phyloP scores from a whole-genome alignment of 257 asterid genomes.

The Ligustrum vulgare region DNA sequence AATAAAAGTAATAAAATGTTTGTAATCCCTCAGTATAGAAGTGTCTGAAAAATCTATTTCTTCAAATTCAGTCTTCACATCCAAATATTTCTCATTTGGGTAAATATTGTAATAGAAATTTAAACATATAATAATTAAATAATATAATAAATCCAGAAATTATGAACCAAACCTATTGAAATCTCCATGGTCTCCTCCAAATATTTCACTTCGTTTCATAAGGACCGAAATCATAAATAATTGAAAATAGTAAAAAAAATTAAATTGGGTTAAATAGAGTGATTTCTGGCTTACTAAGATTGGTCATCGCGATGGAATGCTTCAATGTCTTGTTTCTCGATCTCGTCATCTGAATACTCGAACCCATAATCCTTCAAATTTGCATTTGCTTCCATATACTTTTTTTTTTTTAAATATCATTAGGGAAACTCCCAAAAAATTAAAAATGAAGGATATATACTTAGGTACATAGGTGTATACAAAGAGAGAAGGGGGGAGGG shows the following conservation, averaged over 20 bases:
- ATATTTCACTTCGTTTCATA: too few species aligned
- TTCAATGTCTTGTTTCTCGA: too few species aligned
- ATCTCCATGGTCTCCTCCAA: too few species aligned
- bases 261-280: neutral
- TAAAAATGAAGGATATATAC: neutral
- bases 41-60: neutral
- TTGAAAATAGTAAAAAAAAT: neutral
- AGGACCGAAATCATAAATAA: neutral
- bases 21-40: neutral
- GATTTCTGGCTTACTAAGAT: slow-evolving; percentile 43
- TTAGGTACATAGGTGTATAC: neutral
- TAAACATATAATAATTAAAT: neutral
- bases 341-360: slow-evolving; percentile 95
- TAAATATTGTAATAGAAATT: neutral
- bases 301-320: slow-evolving; percentile 78
- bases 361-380: slow-evolving; percentile 99
- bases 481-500: too few species aligned
- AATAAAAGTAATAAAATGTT: too few species aligned
- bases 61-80: neutral
- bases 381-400: slow-evolving; percentile 51
- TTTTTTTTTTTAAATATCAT: neutral
- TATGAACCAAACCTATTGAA: neutral
- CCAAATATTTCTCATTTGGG: neutral
- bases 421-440: neutral
- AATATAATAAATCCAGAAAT: neutral